Base-by-base conservation (phyloP, 352 stramenopile species). In the Phytophthora fragariae region DNA sequence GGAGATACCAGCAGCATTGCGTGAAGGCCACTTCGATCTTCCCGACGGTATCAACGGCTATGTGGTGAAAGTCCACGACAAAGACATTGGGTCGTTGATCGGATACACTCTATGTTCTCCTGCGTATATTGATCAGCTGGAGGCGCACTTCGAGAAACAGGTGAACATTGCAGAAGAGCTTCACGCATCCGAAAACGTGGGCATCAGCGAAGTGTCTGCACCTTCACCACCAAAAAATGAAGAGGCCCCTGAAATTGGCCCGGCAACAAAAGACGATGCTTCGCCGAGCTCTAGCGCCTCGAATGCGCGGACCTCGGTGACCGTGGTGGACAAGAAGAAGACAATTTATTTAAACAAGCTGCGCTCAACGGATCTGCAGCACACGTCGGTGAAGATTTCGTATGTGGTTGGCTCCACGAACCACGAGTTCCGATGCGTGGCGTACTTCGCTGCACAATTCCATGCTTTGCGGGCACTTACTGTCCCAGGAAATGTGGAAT, bases 361-460 rank as follows among this genome's bases (percentile, higher is more conserved):
- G 65, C 80, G 82, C 27, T 85, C 85, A 56, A 80, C 70, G 29
- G 88, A 92, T 61, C 75, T 92, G 53, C 85, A 93, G 70, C 86
- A 95, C 58, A 92, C 88, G 21, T 88, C 91, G 58, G 88, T 94
- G 72, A 92, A 93, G 65, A 92, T 95, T 64, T 78, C 75, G 10
- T 93, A 87, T 62, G 84, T 90, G 11, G 76, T 66, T 54, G 75
- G 71, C 6, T 74, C 70, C 0, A 82, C 72, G 17, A 90, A 80
- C 52, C 86, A 92, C 61, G 79, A 90, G 12, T 86, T 94, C 29
- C 81, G 76, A 14, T 94, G 86, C 60, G 81, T 95, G 49, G 82
- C 83, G 27, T 97, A 92, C 62, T 97, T 95, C 64, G 87, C 90
- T 4, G 82, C 90, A 35, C 87, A 95, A 64, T 97, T 97, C 39